Evolutionary conservation across 305 asterid genomes (phyloP).

Genomic region (Nicotiana rustica): DNA sequence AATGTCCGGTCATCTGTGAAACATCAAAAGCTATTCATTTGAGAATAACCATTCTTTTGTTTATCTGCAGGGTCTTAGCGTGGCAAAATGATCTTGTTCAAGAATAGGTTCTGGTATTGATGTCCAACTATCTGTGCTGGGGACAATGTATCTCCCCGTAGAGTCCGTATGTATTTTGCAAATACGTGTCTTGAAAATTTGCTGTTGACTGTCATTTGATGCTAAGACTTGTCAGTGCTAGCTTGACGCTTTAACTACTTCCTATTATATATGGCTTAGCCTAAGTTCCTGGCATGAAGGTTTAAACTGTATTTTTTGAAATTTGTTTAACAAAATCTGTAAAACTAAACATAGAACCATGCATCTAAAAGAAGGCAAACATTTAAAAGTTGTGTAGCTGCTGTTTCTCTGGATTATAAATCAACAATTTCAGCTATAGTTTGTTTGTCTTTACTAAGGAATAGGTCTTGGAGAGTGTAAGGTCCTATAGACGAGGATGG

Average conservation of each 20-base stretch:
- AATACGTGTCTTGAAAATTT: too few relatives aligned
- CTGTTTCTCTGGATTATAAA: background rate
- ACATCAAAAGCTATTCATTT: background rate
- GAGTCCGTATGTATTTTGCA: too few relatives aligned
- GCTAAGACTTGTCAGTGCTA: too few relatives aligned
- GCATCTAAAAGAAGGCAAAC: background rate
- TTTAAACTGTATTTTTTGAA: too few relatives aligned
- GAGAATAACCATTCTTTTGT: background rate
- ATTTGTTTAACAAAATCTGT: too few relatives aligned
- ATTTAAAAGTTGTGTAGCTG: background rate
- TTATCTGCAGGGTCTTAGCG: background rate
- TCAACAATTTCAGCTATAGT: conserved; percentile 52
- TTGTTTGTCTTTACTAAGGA: conserved; percentile 37
- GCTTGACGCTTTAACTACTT: too few relatives aligned
- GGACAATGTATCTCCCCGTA: too few relatives aligned
- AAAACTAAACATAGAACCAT: background rate
- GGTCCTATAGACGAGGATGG: conserved; percentile 42
- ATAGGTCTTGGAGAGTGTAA: conserved; percentile 48
- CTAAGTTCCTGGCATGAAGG: too few relatives aligned
- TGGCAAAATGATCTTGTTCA: background rate
- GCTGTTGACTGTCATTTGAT: too few relatives aligned
- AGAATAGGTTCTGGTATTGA: background rate
- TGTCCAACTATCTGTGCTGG: background rate
- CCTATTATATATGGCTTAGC: too few relatives aligned
- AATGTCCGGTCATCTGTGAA: background rate